Base-by-base conservation (phyloP, 371 early-diverging fungal species). In the Entomophthora muscae region DNA sequence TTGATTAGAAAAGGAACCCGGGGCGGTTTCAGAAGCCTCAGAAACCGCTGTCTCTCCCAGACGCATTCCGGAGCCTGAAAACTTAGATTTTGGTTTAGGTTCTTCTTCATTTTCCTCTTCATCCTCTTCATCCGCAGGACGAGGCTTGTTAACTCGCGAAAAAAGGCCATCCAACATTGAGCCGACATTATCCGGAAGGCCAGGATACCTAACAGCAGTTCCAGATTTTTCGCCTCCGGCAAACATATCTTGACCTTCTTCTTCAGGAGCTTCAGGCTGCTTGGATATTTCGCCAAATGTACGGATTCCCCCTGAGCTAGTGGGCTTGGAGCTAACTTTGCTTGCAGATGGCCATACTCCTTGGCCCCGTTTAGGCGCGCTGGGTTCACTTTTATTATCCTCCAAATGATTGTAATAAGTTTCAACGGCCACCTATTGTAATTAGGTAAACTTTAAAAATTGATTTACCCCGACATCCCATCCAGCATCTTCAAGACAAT, bases 201-300 rank as follows among this genome's bases (percentile, higher is more conserved):
- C 24, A 7, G 63, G 52, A 29, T 12, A 53, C 3, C 29, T 2
- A 52, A 63, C 17, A 1, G 52, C 29, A 5, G 63, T 52, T 29
- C 52, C 52, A n/a, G 63, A 63, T 52, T 63, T 63, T 53, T 63
- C 63, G 21, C 63, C 63, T 1, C 63, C 63, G 2, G 63, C 52
- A 63, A 52, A 63, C n/a, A 63, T 24, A 63, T 63, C 52, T 32
- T 63, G 63, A 17, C 63, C 63, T 32, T 42, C 1, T 32, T 52
- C 52, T 27, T 42, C 53, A 17, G 17, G 52, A 17, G 31, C 30
- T 27, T 55, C 54, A 21, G 30, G 5, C n/a, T 51, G 30, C 21
- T 30, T 27, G 1, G 23, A 22, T 3, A 61, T 22, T 32, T 61
- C 61, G 5, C 42, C 61, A 5, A 61, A 51, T n/a, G 61, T 32